Percentiles rank a stretch among this genome's conserved stretches.
Evolutionary conservation across 2,329 filamentous ascomycete genomes (phyloP).

Genomic region (Botrytis galanthina): DNA sequence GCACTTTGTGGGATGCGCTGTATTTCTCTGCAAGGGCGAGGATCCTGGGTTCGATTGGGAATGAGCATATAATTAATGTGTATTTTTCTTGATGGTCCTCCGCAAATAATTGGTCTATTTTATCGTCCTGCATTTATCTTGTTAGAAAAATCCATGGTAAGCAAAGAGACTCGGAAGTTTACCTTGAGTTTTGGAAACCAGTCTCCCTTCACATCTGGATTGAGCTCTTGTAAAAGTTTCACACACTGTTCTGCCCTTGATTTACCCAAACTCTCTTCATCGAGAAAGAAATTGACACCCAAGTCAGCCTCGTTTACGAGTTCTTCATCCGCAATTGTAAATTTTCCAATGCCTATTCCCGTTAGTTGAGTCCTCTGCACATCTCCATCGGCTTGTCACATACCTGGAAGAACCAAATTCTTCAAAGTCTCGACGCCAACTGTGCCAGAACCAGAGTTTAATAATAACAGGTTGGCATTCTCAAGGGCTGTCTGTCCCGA

Average conservation of each 20-base stretch:
- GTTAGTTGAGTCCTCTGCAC: slow-evolving; percentile 19
- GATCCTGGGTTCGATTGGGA: slow-evolving; percentile 54
- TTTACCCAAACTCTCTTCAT: slow-evolving; percentile 72
- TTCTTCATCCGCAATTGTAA: slow-evolving; percentile 83
- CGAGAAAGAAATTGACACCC: slow-evolving; percentile 95
- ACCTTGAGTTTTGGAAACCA: slow-evolving; percentile 57
- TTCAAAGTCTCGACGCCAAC: slow-evolving; percentile 90
- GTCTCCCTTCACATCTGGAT: slow-evolving; percentile 83
- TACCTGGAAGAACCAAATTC: slow-evolving; percentile 90
- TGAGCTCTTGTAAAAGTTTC: slow-evolving; percentile 78
- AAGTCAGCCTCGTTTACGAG: slow-evolving; percentile 78
- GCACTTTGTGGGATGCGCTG: slow-evolving; percentile 59
- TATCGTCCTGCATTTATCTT: neutral
- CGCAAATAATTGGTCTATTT: slow-evolving; percentile 32
- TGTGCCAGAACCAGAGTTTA: slow-evolving; percentile 84
- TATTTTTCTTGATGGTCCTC: slow-evolving; percentile 43
- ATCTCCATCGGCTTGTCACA: slow-evolving; percentile 21
- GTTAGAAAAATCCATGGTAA: neutral
- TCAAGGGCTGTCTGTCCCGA: slow-evolving; percentile 88
- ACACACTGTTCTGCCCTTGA: slow-evolving; percentile 76
- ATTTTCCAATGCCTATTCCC: slow-evolving; percentile 73
- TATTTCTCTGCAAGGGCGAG: slow-evolving; percentile 51
- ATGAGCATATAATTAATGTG: slow-evolving; percentile 60
- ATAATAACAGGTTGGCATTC: slow-evolving; percentile 82
- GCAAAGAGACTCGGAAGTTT: slow-evolving; percentile 1